Base-by-base conservation (phyloP, 805 yeast species). In the Saccharomycopsis javanensis region DNA sequence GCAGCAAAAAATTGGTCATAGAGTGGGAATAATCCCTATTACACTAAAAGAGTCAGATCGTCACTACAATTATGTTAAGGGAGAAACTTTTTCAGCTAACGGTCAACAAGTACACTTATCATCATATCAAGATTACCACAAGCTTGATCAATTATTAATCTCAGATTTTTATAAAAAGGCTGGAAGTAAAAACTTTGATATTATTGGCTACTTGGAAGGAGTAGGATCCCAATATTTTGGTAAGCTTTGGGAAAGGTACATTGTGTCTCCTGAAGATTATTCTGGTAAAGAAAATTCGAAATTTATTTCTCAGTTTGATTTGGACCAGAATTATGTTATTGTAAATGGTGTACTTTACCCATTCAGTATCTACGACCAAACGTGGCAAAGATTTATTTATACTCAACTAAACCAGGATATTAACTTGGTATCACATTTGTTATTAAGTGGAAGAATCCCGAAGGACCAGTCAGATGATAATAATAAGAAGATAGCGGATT, bases 1-100 rank as follows among this genome's bases (percentile, higher is more conserved):
- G n/a, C 73, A 76, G 11, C 77, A 79, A 48, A 80, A 81, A 1
- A 75, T 86, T 16, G 88, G 96, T 0, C 86, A 90, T 62, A 85
- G 91, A 68, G 66, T 92, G 54, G 99, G 97, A 5, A 61, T 92
- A 2, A 72, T 92, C n/a, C 96, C 98, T 0, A 58, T 86, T 2
- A 60, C 63, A 28, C 60, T 64, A 2, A 63, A 61, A 8, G 62
- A 59, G 18, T 61, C 60, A 1, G 67, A 66, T 37, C 54, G 55
- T 33, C 63, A 31, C 51, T 57, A 56, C 38, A 54, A 33, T 37
- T 50, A 51, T 6, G 60, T 66, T 34, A 55, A 61, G 35, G 56
- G 53, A 1, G 50, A 56, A 45, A 31, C 23, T 4, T 66, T 55
- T 45, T 63, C 28, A 27, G 62, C 48, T 60, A 61, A 56, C 53